Conservation (phyloP, 108 stramenopile genomes). For the Cyclotella baltica region DNA sequence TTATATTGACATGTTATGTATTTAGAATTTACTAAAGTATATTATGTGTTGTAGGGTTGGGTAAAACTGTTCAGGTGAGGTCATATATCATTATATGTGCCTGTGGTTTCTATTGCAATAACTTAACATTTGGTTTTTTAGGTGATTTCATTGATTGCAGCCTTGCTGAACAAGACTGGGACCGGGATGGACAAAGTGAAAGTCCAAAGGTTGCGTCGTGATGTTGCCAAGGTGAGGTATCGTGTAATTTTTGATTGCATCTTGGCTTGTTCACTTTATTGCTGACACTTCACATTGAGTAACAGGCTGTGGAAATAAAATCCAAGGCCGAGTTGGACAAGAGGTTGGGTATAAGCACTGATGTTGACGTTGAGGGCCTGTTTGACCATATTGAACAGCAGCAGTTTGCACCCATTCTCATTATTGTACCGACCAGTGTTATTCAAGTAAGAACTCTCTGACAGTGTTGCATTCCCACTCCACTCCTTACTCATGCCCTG, state of each 20-base stretch:
- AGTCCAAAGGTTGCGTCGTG: constrained; percentile 43
- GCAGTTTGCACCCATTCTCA: constrained; percentile 69
- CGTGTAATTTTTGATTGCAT: not conserved
- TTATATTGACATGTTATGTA: constrained; percentile 17
- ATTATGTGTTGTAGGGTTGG: constrained; percentile 65
- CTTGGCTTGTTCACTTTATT: not conserved
- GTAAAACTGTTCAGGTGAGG: constrained; percentile 28
- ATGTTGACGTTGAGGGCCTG: not conserved
- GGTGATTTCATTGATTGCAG: constrained; percentile 74
- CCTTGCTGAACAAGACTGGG: constrained; percentile 80
- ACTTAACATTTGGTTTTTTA: constrained; percentile 15
- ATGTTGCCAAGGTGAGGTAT: constrained; percentile 39
- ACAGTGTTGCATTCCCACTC: not conserved
- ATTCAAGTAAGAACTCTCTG: constrained; percentile 35
- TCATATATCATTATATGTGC: not conserved
- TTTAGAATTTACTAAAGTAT: not conserved
- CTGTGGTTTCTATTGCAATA: not conserved
- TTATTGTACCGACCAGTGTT: constrained; percentile 80
- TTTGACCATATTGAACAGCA: constrained; percentile 23
- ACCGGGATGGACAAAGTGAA: constrained; percentile 56
- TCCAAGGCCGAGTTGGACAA: constrained; percentile 31
- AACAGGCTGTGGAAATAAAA: constrained; percentile 14
- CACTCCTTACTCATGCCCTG: not conserved
- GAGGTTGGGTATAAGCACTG: constrained; percentile 18
- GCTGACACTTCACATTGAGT: not conserved